Evolutionary conservation across 257 asterid species (phyloP), one percentile per base, ranked within the genome.

Genomic region (Linderniella brevidens): DNA sequence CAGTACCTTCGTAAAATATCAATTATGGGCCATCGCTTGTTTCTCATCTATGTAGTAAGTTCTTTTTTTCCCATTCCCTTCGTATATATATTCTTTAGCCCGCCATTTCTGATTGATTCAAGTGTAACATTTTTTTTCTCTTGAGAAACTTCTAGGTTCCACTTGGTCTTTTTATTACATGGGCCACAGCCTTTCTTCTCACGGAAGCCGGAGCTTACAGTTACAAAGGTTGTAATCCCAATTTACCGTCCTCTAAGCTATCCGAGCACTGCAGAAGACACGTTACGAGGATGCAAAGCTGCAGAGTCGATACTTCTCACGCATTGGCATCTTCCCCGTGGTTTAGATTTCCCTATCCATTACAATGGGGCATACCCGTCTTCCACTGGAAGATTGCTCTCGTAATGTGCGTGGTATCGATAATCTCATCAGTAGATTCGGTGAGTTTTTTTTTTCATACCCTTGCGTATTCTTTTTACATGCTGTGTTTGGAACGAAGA

Each of bases 1-100:
- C 94, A 90, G 99, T 85, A 90, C 67, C 99, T 90, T 59, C 96
- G 96, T 17, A 90, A 81, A 62, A 64, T 85, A 63, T 82, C 99
- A 4, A 50, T 90, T 66, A 59, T 90, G 62, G 96, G 94, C 41
- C 99, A 90, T 68, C 96, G 96, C 9, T 68, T 82, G 42, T 90
- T 90, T 62, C 79, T 81, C 55, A 75, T 85, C 9, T 90, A 85
- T 58, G 88, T 96, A 29, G 99, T 90, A 62, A 73, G 74, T 62
- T 48, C 18, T 46, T 46, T 37, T 19, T 29, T 17, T 4, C 12
- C 1, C 36, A 2, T 17, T 46, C 12, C 32, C 11, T 12, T 9
- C 1, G 15, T 15, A 8, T 46, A 17, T 9, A 11, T n/a, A n/a
- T n/a, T n/a, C n/a, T n/a, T n/a, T n/a, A n/a, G n/a, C n/a, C n/a